These are phyloP conservation scores for Danielia reshetovae DNA, from an alignment of 805 yeast species.

Conservation along the genomic window DNA sequence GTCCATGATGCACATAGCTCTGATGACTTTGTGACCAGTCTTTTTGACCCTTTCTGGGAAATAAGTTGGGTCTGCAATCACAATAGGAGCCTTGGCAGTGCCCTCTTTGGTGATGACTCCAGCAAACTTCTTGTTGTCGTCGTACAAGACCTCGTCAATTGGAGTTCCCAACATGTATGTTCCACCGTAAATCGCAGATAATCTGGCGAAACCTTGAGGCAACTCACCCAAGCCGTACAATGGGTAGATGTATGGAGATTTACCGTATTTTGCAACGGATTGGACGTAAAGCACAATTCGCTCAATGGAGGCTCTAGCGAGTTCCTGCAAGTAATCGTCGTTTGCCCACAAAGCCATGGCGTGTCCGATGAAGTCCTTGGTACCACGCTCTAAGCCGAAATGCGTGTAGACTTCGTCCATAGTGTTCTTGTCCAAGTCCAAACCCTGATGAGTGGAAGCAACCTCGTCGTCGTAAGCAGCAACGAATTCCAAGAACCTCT, in stretches of 20 bases:
- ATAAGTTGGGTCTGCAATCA: slow-evolving; percentile 96
- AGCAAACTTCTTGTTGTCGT: slow-evolving; percentile 57
- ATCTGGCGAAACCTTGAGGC: slow-evolving; percentile 98
- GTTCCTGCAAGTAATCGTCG: slow-evolving; percentile 79
- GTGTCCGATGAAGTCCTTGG: slow-evolving; percentile 95
- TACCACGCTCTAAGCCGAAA: slow-evolving; percentile 87
- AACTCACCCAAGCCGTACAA: slow-evolving; percentile 94
- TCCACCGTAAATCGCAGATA: slow-evolving; percentile 96
- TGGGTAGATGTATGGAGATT: slow-evolving; percentile 94
- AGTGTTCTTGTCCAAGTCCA: slow-evolving; percentile 80
- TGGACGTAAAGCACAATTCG: slow-evolving; percentile 81
- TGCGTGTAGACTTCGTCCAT: slow-evolving; percentile 89
- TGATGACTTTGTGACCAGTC: slow-evolving; percentile 70
- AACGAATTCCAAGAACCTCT: slow-evolving; percentile 84
- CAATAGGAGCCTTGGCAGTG: slow-evolving; percentile 83
- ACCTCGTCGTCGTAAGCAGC: slow-evolving; percentile 78
- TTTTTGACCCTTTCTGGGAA: slow-evolving; percentile 79
- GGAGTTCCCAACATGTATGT: slow-evolving; percentile 98
- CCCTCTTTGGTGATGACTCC: slow-evolving; percentile 94
- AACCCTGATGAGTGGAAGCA: slow-evolving; percentile 74
- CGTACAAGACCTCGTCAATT: slow-evolving; percentile 80
- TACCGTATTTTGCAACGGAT: slow-evolving; percentile 91
- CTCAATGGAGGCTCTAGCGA: slow-evolving; percentile 89
- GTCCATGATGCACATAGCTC: slow-evolving; percentile 85
- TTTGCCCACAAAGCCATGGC: slow-evolving; percentile 97